Evolutionary conservation across 163 green algal species (phyloP).

Genomic region (Chlamydomonas reinhardtii): DNA sequence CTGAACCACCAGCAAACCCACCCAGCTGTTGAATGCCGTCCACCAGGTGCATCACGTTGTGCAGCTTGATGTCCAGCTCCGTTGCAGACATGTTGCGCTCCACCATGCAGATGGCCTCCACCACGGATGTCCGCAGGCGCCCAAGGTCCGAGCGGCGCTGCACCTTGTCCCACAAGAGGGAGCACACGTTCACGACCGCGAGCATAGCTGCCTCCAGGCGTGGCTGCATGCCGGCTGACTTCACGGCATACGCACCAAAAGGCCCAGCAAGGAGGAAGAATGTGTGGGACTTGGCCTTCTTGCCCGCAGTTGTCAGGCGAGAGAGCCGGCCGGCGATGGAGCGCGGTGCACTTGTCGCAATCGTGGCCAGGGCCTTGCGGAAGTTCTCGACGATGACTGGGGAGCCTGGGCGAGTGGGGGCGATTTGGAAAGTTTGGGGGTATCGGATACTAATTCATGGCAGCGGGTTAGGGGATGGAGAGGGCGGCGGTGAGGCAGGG

Average conservation of each 20-base stretch:
- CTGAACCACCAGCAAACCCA: not conserved
- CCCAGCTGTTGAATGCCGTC: not conserved
- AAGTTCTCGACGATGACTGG: too few relatives aligned
- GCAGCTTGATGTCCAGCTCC: conserved; percentile 23
- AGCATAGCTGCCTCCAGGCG: not conserved
- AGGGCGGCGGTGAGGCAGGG: too few relatives aligned
- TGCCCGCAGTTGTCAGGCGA: not conserved
- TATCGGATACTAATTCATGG: too few relatives aligned
- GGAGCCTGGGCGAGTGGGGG: too few relatives aligned
- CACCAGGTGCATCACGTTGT: conserved; percentile 16
- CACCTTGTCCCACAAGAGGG: not conserved
- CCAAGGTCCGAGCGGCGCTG: not conserved
- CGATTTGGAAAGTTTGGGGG: too few relatives aligned
- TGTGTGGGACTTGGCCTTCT: not conserved
- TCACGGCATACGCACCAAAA: not conserved
- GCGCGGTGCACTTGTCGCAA: not conserved
- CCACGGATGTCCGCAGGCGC: not conserved
- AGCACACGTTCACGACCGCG: not conserved
- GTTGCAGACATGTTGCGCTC: not conserved
- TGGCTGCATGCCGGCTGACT: not conserved
- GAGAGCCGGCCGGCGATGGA: not conserved
- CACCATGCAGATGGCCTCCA: not conserved
- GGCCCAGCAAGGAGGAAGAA: not conserved
- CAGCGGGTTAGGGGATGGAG: too few relatives aligned
- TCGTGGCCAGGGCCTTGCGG: not conserved